Conservation (phyloP, 179 eudicot genomes). For the Nepenthes alata region DNA sequence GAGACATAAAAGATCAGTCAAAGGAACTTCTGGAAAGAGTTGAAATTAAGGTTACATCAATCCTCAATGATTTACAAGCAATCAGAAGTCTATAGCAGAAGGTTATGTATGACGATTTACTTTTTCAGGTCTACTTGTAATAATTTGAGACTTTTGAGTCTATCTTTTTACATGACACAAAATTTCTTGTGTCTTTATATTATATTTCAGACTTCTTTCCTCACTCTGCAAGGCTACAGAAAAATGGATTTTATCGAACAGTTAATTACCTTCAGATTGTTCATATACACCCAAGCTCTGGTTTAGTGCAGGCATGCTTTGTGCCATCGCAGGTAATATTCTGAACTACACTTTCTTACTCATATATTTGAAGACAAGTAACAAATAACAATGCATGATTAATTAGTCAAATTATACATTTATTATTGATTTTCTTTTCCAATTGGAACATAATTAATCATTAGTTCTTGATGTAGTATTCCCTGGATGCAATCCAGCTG, state of each 20-base stretch:
- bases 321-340: no score
- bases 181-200: not conserved
- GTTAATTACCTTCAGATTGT: slow-evolving; percentile 88
- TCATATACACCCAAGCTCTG: slow-evolving; percentile 82
- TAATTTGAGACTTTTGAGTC: not conserved
- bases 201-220: slow-evolving; percentile 55
- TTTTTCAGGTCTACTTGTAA: not conserved
- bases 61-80: slow-evolving; percentile 48
- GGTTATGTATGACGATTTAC: slow-evolving; percentile 16
- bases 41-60: slow-evolving; percentile 51
- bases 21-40: slow-evolving; percentile 70
- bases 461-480: no score
- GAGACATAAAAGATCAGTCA: slow-evolving; percentile 64
- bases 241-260: slow-evolving; percentile 85
- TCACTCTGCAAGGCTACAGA: slow-evolving; percentile 61
- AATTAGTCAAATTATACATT: no score
- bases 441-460: no score
- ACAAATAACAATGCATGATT: no score
- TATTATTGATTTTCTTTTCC: no score
- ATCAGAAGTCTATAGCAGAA: slow-evolving; percentile 58
- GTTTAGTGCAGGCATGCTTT: slow-evolving; percentile 70
- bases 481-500: no score
- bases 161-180: not conserved
- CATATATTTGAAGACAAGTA: no score
- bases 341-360: no score